Percentiles rank a stretch among this genome's conserved stretches.
These are phyloP conservation scores for Hygrocybe coccinea DNA, from an alignment of 768 basidiomycete species.

Conservation along the genomic window DNA sequence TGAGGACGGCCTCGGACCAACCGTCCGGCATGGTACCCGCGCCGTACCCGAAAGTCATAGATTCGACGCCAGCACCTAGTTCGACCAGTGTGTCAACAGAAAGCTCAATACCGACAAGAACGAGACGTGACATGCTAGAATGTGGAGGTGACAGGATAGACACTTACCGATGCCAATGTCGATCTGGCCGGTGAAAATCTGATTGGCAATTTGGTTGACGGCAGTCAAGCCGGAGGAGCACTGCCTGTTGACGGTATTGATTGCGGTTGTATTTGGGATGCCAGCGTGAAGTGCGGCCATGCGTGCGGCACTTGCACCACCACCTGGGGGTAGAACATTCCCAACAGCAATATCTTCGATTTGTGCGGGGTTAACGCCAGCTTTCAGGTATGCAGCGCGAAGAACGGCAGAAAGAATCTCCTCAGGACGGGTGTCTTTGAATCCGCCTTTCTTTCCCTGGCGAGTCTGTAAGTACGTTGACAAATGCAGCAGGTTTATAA, in stretches of 20 bases:
- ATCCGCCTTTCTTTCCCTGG: constrained; percentile 79
- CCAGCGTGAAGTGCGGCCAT: constrained; percentile 86
- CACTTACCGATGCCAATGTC: constrained; percentile 80
- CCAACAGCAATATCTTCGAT: constrained; percentile 84
- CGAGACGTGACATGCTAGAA: no score
- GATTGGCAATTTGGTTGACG: constrained; percentile 75
- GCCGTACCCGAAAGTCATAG: constrained; percentile 80
- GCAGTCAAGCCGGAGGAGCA: constrained; percentile 86
- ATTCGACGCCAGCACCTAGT: constrained; percentile 80
- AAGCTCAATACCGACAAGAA: background rate
- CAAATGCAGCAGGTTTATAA: background rate
- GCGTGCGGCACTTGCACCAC: constrained; percentile 76
- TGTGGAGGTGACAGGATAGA: background rate
- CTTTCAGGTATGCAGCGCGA: constrained; percentile 63
- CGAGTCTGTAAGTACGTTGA: no score
- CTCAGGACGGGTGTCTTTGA: constrained; percentile 86
- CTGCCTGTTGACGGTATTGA: constrained; percentile 87
- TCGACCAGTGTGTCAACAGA: background rate
- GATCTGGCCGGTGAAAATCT: constrained; percentile 75
- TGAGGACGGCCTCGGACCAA: constrained; percentile 61
- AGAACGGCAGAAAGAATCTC: constrained; percentile 75
- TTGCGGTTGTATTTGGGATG: constrained; percentile 66
- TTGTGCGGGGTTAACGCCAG: constrained; percentile 69
- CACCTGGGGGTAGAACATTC: constrained; percentile 82
- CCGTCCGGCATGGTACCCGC: constrained; percentile 49